Evolutionary conservation across 2,329 filamentous ascomycete genomes (phyloP), one percentile per base, ranked within the genome.

Genomic region (Fusarium agapanthi): DNA sequence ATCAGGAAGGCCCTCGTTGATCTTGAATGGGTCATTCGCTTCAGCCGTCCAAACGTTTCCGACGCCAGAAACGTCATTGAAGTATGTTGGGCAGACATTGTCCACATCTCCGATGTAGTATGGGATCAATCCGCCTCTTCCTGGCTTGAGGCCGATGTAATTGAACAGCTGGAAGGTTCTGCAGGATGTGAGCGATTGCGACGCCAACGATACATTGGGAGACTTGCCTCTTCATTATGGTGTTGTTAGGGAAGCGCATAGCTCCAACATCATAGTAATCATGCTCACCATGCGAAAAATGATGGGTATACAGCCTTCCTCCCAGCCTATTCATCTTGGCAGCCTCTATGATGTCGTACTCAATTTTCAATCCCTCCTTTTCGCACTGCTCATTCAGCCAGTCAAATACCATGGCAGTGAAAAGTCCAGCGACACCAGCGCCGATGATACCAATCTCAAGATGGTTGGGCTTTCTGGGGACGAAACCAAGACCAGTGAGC

Each of bases 221-320:
- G n/a, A 41, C 62, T 20, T 12, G 71, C 75, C 73, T 69, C 18
- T 62, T 67, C 75, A 77, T 77, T 30, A 75, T 64, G 4, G 50
- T 32, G n/a, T 79, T 83, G 11, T 81, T 73, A 0, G 82, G 83
- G 43, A 82, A 84, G 8, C 83, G 67, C 83, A 84, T 84, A 0
- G 83, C 83, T 7, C 82, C 83, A 12, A 84, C 78, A 61, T 84
- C 83, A 58, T 79, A 71, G 16, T 76, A 77, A 6, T 76, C 70
- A 10, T 77, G 72, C 3, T 34, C 15, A 1, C 56, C 44, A 3
- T 67, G 18, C 2, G 62, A 54, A 54, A 84, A 83, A 3, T 74
- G 60, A 24, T 84, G 74, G 0, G 83, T 83, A 56, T 76, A 84
- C 8, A 83, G 70, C 2, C 82, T 73, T 2, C 82, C 81, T n/a